These are phyloP conservation scores for Trametes maxima DNA, from an alignment of 768 basidiomycete species.

Conservation along the genomic window DNA sequence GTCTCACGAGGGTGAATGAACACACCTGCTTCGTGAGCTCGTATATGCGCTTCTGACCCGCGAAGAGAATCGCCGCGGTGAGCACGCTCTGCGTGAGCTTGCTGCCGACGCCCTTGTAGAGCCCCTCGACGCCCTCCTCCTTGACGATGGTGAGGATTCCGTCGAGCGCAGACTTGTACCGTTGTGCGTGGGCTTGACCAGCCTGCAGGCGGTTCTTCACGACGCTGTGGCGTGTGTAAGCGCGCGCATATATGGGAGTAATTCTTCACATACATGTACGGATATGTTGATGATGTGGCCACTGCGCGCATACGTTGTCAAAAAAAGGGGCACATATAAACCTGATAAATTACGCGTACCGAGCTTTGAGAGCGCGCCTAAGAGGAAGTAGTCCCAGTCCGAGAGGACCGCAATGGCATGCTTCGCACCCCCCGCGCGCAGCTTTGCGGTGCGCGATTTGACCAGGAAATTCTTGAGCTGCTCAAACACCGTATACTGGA, in stretches of 20 bases:
- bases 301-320: conserved; percentile 34
- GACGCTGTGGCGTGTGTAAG: conserved; percentile 40
- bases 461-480: conserved; percentile 88
- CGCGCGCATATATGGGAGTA: neutral
- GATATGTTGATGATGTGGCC: conserved; percentile 62
- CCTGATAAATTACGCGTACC: conserved; percentile 43
- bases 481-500: conserved; percentile 95
- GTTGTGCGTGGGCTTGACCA: conserved; percentile 64
- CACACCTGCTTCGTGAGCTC: conserved; percentile 62
- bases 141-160: conserved; percentile 78
- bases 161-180: conserved; percentile 75
- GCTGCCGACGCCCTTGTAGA: conserved; percentile 85
- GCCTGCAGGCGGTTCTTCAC: conserved; percentile 82
- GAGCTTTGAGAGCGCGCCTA: conserved; percentile 94
- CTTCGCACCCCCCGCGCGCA: conserved; percentile 49
- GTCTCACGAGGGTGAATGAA: neutral
- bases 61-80: conserved; percentile 93
- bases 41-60: conserved; percentile 81
- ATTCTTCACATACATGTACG: conserved; percentile 58
- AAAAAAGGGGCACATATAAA: neutral
- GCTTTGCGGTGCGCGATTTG: conserved; percentile 55
- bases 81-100: conserved; percentile 93
- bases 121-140: conserved; percentile 78
- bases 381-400: conserved; percentile 90
- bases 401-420: conserved; percentile 54